phyloP scores from a whole-genome alignment of 129 eudicot genomes.

The Tanacetum coccineum region DNA sequence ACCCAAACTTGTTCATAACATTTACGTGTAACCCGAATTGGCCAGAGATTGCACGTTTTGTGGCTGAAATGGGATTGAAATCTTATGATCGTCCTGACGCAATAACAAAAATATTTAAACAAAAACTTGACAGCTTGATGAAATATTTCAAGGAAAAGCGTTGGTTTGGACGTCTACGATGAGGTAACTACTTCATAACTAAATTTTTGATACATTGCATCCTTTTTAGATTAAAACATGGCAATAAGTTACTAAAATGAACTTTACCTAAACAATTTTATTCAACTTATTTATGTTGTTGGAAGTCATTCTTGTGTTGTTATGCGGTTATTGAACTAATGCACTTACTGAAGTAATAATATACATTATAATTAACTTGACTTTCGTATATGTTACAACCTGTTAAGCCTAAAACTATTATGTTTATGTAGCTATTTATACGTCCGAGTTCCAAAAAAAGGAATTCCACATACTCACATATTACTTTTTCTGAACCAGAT shows the following conservation, averaged over 20 bases:
- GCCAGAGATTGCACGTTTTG: neutral
- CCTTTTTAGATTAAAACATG: too few species aligned
- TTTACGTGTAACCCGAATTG: neutral
- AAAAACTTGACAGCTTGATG: neutral
- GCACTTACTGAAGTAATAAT: too few species aligned
- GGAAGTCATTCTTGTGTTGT: too few species aligned
- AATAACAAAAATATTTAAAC: neutral
- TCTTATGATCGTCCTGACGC: neutral
- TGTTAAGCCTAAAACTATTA: too few species aligned
- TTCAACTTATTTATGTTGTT: too few species aligned
- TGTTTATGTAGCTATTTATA: neutral
- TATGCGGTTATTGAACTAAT: too few species aligned
- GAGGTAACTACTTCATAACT: neutral
- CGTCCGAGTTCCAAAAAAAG: neutral
- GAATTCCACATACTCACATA: neutral
- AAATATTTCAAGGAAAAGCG: neutral
- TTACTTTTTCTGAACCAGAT: neutral
- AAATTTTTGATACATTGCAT: too few species aligned
- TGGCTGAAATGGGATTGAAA: neutral
- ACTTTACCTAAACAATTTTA: too few species aligned
- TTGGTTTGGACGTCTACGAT: neutral
- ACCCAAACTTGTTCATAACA: neutral
- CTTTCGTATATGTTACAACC: too few species aligned
- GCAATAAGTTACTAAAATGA: too few species aligned
- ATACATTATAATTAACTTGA: too few species aligned